Base-by-base conservation (phyloP, 805 yeast species). In the Candida corydali region DNA sequence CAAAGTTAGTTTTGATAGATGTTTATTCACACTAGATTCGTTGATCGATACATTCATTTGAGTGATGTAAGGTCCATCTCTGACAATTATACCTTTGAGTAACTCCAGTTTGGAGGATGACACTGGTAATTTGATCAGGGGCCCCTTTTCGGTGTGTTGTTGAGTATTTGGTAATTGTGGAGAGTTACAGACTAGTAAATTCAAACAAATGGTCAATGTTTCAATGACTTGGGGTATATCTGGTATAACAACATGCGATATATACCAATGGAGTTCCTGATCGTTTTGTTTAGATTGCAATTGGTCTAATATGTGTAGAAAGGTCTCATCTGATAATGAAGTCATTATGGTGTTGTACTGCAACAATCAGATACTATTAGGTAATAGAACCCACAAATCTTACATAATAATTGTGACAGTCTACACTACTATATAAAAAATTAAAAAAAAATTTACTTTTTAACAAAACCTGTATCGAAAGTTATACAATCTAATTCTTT, bases 71-170 rank as follows among this genome's bases (percentile, higher is more conserved):
- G 72, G 67, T 5, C 81, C 80, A 36, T 66, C 70, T 34, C 89
- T 55, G 0, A 76, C 73, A 0, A 82, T 53, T 1, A 77, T 65
- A 0, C 91, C 91, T 41, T 80, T 79, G 11, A 81, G 55, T 3
- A 66, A 57, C 39, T 78, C 82, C 38, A 73, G 70, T 37, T 78
- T 73, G 11, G 69, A 61, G 0, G 79, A 67, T 0, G 79, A 63
- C 5, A 82, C 57, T 0, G 88, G 84, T 34, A 82, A 61, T 39
- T 73, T 79, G 36, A 77, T 68, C 10, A 70, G 15, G 23, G 69
- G 67, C 1, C 69, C 70, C 10, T 63, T 38, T 37, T 55, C 61
- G n/a, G 54, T 51, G 27, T 42, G 45, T 19, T 49, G 41, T 7
- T 32, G 40, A 2, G 46, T 44, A 34, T 59, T 61, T 3, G 69